A percentile compares a stretch with the other conserved stretches of the same genome.
phyloP scores from a whole-genome alignment of 768 basidiomycete genomes.

The Pleurotus cornucopiae region DNA sequence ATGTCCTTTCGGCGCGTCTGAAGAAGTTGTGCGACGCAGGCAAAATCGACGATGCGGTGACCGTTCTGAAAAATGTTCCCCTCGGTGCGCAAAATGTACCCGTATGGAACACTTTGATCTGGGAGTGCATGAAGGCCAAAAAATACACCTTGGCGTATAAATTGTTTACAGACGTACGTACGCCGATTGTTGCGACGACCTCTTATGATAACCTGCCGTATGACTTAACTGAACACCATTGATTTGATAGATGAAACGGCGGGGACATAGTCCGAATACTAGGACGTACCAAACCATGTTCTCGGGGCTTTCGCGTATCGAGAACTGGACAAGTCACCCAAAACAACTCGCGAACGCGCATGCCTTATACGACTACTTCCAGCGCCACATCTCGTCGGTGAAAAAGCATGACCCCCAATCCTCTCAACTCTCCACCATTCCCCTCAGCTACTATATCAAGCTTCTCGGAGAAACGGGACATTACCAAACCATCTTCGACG shows the following conservation, averaged over 20 bases:
- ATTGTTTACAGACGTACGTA: constrained; percentile 65
- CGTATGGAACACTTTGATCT: constrained; percentile 80
- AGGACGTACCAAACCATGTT: constrained; percentile 72
- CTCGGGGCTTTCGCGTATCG: constrained; percentile 55
- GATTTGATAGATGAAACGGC: constrained; percentile 70
- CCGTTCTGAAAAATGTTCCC: constrained; percentile 65
- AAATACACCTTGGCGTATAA: constrained; percentile 57
- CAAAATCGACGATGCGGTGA: constrained; percentile 58
- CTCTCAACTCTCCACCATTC: constrained; percentile 42
- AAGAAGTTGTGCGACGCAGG: constrained; percentile 52
- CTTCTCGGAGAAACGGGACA: constrained; percentile 58
- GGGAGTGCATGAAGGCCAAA: constrained; percentile 52
- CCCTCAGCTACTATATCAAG: constrained; percentile 59
- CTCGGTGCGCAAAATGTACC: constrained; percentile 69
- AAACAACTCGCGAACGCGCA: constrained; percentile 63
- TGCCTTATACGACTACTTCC: constrained; percentile 55
- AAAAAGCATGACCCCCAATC: constrained; percentile 44
- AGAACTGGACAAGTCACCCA: constrained; percentile 52
- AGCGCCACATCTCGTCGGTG: constrained; percentile 43
- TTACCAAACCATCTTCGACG: constrained; percentile 69
- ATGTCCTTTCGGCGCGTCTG: constrained; percentile 55
- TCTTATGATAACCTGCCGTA: background rate
- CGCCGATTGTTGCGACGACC: background rate
- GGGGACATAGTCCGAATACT: constrained; percentile 66
- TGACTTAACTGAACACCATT: too few relatives aligned